Base-by-base conservation (phyloP, 1,284 basidiomycete species). In the Pseudozyma thailandica region DNA sequence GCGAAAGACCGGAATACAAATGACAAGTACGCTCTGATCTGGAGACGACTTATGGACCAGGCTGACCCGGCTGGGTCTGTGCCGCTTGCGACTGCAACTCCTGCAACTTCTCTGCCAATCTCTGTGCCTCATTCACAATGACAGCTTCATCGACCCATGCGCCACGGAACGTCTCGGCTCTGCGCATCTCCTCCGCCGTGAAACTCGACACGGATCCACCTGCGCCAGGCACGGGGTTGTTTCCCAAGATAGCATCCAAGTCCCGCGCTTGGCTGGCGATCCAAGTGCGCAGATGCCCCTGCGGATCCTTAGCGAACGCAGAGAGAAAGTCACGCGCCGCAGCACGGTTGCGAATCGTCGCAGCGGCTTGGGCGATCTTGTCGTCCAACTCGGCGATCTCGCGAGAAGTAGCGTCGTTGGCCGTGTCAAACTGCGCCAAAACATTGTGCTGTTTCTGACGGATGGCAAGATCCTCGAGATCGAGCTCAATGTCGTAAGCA, bases 401-500 rank as follows among this genome's bases (percentile, higher is more conserved):
- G 61, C 88, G 87, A 4, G 86, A 85, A 8, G 65, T 54, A 21
- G 64, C 27, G 37, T 84, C 82, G 41, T 88, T 89, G 61, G 91
- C 89, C 49, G 89, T 88, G 71, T 88, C 90, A 50, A 90, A 87
- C 66, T 87, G 87, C n/a, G 91, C 84, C 30, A 91, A 86, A n/a
- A 91, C 89, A 3, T 88, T 84, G 53, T 86, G 86, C 89, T 93
- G 92, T 65, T 90, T 89, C 53, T 85, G 87, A 83, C 93, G 94
- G 59, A 92, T 83, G 0, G 84, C 83, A 12, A 88, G 86, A 80
- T 97, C 94, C 77, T 97, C 94, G 79, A 91, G 87, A 80, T 93
- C 94, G 20, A 97, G 85, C 55, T 95, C 92, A 21, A 95, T 88
- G 79, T 97, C 94, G 86, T 89, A 97, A 0, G 90, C 92, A 85